Evolutionary conservation across 306 rosid genomes (phyloP).

Genomic region (Vachellia collinsii): DNA sequence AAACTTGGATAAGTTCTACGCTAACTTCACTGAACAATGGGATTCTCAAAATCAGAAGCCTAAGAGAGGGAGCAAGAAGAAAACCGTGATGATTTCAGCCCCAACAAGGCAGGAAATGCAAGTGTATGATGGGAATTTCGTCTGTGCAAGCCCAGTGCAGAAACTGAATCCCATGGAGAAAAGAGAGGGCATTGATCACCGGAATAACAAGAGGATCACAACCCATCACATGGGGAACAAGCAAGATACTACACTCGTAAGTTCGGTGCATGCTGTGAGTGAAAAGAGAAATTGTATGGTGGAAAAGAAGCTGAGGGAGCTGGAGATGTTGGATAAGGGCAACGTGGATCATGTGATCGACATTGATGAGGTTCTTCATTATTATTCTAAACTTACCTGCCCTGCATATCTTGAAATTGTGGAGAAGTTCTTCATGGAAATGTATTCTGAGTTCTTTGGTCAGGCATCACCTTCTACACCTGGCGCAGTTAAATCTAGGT

Average conservation of each 20-base stretch:
- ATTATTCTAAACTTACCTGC: conserved; percentile 79
- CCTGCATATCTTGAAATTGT: conserved; percentile 86
- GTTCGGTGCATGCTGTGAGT: conserved; percentile 12
- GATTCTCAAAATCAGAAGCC: conserved; percentile 42
- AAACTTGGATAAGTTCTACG: conserved; percentile 53
- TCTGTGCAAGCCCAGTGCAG: conserved; percentile 34
- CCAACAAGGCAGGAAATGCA: conserved; percentile 42
- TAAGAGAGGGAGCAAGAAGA: conserved; percentile 39
- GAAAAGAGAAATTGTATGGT: conserved; percentile 45
- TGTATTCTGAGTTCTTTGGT: conserved; percentile 62
- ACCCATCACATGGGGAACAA: conserved; percentile 35
- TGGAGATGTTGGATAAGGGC: conserved; percentile 72
- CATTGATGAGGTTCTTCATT: conserved; percentile 87
- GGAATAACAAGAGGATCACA: conserved; percentile 28
- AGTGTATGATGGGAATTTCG: conserved; percentile 37
- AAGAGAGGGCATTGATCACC: conserved; percentile 28
- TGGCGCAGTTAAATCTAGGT: conserved; percentile 44
- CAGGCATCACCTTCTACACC: conserved; percentile 44
- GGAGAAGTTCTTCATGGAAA: conserved; percentile 79
- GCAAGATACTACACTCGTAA: conserved; percentile 33
- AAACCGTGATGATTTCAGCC: conserved; percentile 13
- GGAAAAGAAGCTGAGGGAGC: conserved; percentile 72
- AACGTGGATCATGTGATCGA: conserved; percentile 79
- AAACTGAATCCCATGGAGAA: conserved; percentile 38
- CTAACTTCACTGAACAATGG: conserved; percentile 48